Base-by-base conservation (phyloP, 192 early-diverging fungal genomes). In the Coemansia sp. region DNA sequence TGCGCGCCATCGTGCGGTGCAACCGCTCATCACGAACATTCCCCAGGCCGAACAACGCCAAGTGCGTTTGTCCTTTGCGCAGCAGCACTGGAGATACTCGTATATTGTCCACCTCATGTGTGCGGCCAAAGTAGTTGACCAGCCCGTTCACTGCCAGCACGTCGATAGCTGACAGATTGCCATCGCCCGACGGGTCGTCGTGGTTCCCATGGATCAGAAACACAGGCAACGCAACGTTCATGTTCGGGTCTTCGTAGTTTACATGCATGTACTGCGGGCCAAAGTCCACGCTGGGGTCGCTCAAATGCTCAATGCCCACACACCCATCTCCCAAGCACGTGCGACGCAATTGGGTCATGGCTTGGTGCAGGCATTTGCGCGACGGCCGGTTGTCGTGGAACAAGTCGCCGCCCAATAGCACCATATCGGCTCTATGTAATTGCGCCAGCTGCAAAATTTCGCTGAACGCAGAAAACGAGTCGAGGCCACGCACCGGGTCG, bases 121-220 rank as follows among this genome's bases (percentile, higher is more conserved):
- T 81, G 14, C 85, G 82, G 5, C 96, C 96, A 84, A 98, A 98
- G 65, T 98, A 97, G 75, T 98, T 98, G 38, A 98, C 84, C 22
- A 94, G 72, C 0, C 94, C 93, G 3, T 90, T 81, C 3, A 85
- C 86, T 3, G 87, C 82, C 9, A 98, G 80, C 31, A 94, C 62
- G 65, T 97, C 92, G 51, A 97, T 82, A 0, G 94, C 93, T 48
- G 89, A 90, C 21, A 94, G 68, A 63, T 88, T 88, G 37, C 91
- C 91, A 44, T 91, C 87, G 15, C 93, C 94, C 11, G 87, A 83
- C 15, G 96, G 96, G 71, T 96, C 94, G 62, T 98, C 96, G 65
- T 98, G 96, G 77, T 98, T 98, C 0, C 96, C 96, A 69, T 98
- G 96, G 54, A 98, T 98, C 0, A 93, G 90, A 66, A 97, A 98